Evolutionary conservation across 352 stramenopile genomes (phyloP), one percentile per base, ranked within the genome.

Genomic region (Globisporangium viniferum): DNA sequence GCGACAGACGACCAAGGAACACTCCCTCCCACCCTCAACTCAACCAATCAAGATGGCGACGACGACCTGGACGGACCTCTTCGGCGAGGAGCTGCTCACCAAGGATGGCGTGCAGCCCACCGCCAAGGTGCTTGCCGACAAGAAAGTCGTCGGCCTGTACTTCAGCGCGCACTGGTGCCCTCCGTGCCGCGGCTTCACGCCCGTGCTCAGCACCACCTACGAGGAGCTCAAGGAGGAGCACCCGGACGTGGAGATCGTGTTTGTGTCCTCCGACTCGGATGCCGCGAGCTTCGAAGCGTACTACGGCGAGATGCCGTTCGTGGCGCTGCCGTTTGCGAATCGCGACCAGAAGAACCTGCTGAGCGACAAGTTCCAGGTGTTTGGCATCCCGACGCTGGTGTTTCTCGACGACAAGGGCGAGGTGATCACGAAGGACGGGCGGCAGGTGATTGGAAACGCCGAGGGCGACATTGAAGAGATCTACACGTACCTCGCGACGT

Each of bases 111-210:
- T 69, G 5, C 22, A 64, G 36, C 39, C 70, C 2, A 79, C 70
- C 5, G 18, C 36, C 15, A 49, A 56, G 9, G 54, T 55, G 29
- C 53, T 77, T 7, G 59, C 41, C 12, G 44, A 53, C 24, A 72
- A 79, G 27, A 86, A 89, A 64, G 70, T 84, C 3, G 49, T 91
- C 8, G 76, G 75, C 14, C 64, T 97, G 97, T n/a, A n/a, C n/a
- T n/a, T n/a, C n/a, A n/a, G n/a, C n/a, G n/a, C n/a, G n/a, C n/a
- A n/a, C n/a, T n/a, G 89, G 88, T 95, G 87, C 64, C 71, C 67
- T 22, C 89, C 90, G 3, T 97, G 90, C 74, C 78, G 79, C 33
- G 39, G 59, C 5, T 97, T 98, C 66, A 97, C 88, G 46, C 88
- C 90, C 0, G 75, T 93, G 66, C 77, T 95, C 8, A 75, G 59